phyloP scores from a whole-genome alignment of 2,329 filamentous ascomycete genomes.

The Sporothrix dimorphospora region DNA sequence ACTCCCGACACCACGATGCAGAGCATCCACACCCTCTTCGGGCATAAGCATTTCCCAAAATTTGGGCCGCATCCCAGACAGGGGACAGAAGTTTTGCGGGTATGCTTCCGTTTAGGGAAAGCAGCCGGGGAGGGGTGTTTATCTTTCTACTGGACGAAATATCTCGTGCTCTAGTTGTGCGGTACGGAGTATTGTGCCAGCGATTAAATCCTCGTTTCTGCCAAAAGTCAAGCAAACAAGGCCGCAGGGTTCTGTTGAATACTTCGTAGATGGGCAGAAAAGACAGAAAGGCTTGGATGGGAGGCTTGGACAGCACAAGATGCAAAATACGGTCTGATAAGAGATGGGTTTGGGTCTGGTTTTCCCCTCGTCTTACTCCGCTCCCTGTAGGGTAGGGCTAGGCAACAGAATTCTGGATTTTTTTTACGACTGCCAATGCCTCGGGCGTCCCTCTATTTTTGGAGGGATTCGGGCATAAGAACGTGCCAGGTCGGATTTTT shows the following conservation, averaged over 20 bases:
- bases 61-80: neutral
- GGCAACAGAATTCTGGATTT: constrained; percentile 20
- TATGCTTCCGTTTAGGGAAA: constrained; percentile 12
- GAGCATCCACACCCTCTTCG: neutral
- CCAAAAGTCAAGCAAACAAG: neutral
- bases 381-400: constrained; percentile 4
- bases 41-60: constrained; percentile 12
- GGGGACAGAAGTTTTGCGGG: neutral
- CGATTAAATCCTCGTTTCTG: neutral
- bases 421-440: neutral
- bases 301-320: neutral
- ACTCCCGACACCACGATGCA: neutral
- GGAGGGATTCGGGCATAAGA: constrained; percentile 15
- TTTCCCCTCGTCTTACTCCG: neutral
- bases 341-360: neutral
- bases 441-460: constrained; percentile 16
- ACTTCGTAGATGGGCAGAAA: neutral
- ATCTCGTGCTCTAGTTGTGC: no score
- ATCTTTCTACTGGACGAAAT: no score
- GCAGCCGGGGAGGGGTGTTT: constrained; percentile 3
- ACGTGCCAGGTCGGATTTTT: neutral
- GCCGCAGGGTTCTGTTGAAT: neutral
- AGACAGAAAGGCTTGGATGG: neutral
- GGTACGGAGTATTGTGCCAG: neutral
- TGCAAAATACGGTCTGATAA: constrained; percentile 3